These are phyloP conservation scores for Fusarium tupiense DNA, from an alignment of 2,329 filamentous ascomycete species.

Conservation along the genomic window DNA sequence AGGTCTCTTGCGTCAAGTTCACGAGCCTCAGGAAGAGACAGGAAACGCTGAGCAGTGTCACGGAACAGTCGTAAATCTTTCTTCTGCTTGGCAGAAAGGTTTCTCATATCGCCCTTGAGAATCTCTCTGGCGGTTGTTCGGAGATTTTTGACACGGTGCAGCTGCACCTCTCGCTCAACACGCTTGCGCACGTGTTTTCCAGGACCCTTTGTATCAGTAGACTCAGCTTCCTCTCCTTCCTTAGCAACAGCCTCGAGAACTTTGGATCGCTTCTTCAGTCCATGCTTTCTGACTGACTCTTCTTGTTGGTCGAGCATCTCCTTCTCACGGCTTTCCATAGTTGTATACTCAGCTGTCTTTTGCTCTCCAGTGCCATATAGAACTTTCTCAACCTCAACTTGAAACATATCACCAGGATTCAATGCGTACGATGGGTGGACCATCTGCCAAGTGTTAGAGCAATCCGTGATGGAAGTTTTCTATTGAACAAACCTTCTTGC, in stretches of 20 bases:
- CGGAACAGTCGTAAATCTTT: constrained; percentile 79
- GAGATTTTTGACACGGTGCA: constrained; percentile 40
- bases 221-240: constrained; percentile 35
- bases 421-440: constrained; percentile 89
- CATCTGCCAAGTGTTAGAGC: constrained; percentile 69
- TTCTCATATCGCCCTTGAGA: constrained; percentile 55
- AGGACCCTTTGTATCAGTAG: constrained; percentile 22
- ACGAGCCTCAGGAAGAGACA: constrained; percentile 54
- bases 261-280: constrained; percentile 31
- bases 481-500: constrained; percentile 77
- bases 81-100: constrained; percentile 76
- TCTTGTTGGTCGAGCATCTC: constrained; percentile 37
- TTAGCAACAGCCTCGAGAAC: constrained; percentile 30
- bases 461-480: not conserved
- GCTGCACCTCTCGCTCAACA: constrained; percentile 40
- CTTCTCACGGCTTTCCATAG: constrained; percentile 42
- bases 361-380: constrained; percentile 84
- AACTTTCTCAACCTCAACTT: constrained; percentile 89
- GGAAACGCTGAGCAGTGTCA: constrained; percentile 69
- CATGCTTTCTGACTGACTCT: constrained; percentile 37
- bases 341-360: constrained; percentile 58
- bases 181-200: constrained; percentile 26
- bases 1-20: constrained; percentile 45
- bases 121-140: constrained; percentile 48
- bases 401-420: constrained; percentile 98